Evolutionary conservation across 75 land plant species (phyloP).

Genomic region (Pinus tabuliformis): DNA sequence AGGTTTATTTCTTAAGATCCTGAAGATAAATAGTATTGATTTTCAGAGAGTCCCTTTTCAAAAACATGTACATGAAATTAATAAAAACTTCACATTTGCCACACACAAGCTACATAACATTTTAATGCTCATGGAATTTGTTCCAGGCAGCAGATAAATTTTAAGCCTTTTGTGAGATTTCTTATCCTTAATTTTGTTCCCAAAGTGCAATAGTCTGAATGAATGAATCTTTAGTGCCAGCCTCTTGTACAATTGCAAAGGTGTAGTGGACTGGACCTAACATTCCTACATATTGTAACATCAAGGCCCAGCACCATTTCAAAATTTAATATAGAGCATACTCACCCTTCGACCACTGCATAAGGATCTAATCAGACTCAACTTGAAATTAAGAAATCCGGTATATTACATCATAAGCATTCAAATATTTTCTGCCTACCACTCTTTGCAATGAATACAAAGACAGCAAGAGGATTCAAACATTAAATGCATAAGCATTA

Average conservation of each 20-base stretch:
- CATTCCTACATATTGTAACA: background rate
- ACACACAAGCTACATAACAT: background rate
- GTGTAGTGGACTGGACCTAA: background rate
- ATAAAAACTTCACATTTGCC: no score
- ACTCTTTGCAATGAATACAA: background rate
- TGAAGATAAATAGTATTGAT: no score
- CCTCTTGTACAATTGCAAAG: background rate
- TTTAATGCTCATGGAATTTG: background rate
- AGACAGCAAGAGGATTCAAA: background rate
- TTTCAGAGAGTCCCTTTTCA: no score
- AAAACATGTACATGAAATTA: no score
- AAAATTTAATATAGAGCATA: background rate
- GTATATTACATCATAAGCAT: background rate
- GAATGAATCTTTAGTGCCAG: background rate
- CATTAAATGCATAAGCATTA: background rate
- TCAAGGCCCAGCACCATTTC: background rate
- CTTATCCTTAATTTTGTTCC: background rate
- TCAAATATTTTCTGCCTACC: background rate
- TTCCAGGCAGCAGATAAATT: background rate
- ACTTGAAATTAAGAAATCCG: background rate
- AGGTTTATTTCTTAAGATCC: no score
- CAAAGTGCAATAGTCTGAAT: background rate
- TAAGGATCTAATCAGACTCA: background rate
- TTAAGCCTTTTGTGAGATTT: background rate
- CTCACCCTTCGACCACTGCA: background rate